Conservation (phyloP, 208 protist species). For the Trichomonas vaginalis region DNA sequence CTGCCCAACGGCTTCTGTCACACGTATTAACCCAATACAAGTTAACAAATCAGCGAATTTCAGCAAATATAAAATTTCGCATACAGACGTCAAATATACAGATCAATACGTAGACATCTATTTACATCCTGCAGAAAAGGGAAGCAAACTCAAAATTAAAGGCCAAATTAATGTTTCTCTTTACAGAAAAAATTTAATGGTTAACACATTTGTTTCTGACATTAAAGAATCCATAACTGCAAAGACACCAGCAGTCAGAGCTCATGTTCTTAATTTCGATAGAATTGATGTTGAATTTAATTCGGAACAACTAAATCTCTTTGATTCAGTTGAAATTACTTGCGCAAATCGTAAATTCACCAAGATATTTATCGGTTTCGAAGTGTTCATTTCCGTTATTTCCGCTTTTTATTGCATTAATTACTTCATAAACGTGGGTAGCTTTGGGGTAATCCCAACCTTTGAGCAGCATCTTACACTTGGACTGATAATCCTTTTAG, state of each 20-base stretch:
- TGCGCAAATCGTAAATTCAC: neutral
- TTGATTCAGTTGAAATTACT: neutral
- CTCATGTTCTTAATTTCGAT: neutral
- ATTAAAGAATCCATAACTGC: neutral
- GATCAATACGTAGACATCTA: neutral
- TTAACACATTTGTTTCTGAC: neutral
- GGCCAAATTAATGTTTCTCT: neutral
- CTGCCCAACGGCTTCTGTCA: neutral
- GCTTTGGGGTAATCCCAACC: neutral
- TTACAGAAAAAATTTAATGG: neutral
- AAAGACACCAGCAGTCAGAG: neutral
- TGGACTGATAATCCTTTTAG: neutral
- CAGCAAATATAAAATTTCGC: neutral
- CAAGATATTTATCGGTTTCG: neutral
- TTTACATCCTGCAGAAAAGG: neutral
- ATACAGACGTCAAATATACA: neutral
- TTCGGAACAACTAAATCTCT: neutral
- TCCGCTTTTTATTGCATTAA: neutral
- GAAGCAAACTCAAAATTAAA: neutral
- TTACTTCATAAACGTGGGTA: neutral
- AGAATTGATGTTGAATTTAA: neutral
- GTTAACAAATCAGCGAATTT: too few relatives aligned
- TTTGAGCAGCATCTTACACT: neutral
- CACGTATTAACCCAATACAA: neutral
- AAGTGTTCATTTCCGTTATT: neutral